These are phyloP conservation scores for Allomyces macrogynus DNA, from an alignment of 192 early-diverging fungal genomes.

Conservation along the genomic window DNA sequence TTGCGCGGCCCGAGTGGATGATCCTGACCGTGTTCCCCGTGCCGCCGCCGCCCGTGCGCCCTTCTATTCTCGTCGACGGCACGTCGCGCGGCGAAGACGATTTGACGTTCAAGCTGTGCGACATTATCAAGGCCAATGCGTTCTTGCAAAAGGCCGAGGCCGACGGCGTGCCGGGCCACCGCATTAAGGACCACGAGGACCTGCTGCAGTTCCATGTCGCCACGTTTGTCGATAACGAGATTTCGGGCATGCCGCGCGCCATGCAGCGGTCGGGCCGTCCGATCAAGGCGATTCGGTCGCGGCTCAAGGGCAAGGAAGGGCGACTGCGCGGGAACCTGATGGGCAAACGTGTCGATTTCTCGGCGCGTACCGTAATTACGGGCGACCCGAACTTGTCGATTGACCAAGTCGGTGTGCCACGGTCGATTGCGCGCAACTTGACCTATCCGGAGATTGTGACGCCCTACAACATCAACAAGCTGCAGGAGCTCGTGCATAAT, in stretches of 20 bases:
- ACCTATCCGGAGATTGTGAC: slow-evolving; percentile 96
- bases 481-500: slow-evolving; percentile 73
- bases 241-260: slow-evolving; percentile 72
- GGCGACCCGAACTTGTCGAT: slow-evolving; percentile 95
- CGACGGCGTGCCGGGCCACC: slow-evolving; percentile 71
- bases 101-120: slow-evolving; percentile 82
- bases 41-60: slow-evolving; percentile 88
- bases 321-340: slow-evolving; percentile 96
- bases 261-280: slow-evolving; percentile 85
- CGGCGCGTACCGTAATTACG: slow-evolving; percentile 96
- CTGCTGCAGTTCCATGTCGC: slow-evolving; percentile 86
- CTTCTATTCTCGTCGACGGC: slow-evolving; percentile 85
- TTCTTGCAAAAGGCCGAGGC: slow-evolving; percentile 54
- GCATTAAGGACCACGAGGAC: slow-evolving; percentile 70
- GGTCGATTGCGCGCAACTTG: slow-evolving; percentile 87
- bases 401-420: slow-evolving; percentile 95
- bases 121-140: slow-evolving; percentile 83
- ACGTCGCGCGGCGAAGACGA: slow-evolving; percentile 79
- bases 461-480: slow-evolving; percentile 77
- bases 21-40: slow-evolving; percentile 82
- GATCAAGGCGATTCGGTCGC: slow-evolving; percentile 82
- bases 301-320: slow-evolving; percentile 98
- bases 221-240: slow-evolving; percentile 95
- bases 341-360: slow-evolving; percentile 99
- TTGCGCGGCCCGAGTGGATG: slow-evolving; percentile 97